A percentile compares a stretch with the other conserved stretches of the same genome.
Conservation (phyloP, 2,329 filamentous ascomycete genomes). For the Aspergillus pseudoterreus region DNA sequence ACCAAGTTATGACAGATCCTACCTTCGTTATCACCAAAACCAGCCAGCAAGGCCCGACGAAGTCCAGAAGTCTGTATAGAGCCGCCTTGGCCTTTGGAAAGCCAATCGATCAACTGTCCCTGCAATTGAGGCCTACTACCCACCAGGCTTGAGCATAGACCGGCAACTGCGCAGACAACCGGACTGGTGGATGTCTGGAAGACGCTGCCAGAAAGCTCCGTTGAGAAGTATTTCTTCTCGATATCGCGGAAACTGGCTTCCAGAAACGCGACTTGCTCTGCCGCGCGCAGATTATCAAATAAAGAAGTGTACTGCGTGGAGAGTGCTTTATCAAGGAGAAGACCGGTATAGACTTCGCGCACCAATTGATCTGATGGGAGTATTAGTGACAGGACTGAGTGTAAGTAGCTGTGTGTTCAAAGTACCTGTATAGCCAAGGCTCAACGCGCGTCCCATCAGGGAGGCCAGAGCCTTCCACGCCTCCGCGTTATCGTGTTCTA, state of each 20-base stretch:
- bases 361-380: constrained; percentile 36
- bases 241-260: constrained; percentile 45
- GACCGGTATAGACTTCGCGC: constrained; percentile 34
- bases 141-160: constrained; percentile 52
- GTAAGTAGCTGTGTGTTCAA: neutral
- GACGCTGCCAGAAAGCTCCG: constrained; percentile 13
- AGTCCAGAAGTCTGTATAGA: constrained; percentile 64
- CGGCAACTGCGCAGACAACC: constrained; percentile 56
- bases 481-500: constrained; percentile 38
- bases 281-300: constrained; percentile 41
- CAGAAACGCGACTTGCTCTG: constrained; percentile 47
- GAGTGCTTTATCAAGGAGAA: constrained; percentile 29
- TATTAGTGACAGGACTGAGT: constrained; percentile 10
- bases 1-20: constrained; percentile 1
- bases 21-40: constrained; percentile 53
- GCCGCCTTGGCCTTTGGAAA: constrained; percentile 61
- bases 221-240: constrained; percentile 38
- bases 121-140: constrained; percentile 48
- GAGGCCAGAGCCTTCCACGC: constrained; percentile 37
- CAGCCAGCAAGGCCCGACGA: constrained; percentile 62
- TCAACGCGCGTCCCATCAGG: constrained; percentile 58
- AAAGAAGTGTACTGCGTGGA: constrained; percentile 34
- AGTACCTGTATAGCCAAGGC: constrained; percentile 68
- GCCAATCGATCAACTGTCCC: constrained; percentile 60
- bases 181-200: constrained; percentile 14